Conservation (phyloP, 2,329 filamentous ascomycete genomes). For the Aspergillus novofumigatus region DNA sequence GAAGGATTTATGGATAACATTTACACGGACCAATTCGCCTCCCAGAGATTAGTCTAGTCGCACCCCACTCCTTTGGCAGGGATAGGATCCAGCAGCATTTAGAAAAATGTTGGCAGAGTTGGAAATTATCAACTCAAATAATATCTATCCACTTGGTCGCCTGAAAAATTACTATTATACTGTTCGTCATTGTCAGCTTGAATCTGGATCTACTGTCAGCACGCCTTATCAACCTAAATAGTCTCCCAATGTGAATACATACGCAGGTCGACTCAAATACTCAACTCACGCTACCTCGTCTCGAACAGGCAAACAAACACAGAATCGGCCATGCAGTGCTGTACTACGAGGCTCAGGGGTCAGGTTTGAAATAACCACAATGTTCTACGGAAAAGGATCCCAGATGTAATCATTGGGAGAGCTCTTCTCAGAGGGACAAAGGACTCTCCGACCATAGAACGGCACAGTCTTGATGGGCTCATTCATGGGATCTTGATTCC, state of each 20-base stretch:
- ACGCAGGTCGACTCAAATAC: too few relatives aligned
- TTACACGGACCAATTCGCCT: constrained; percentile 15
- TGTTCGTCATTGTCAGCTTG: neutral
- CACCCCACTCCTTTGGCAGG: neutral
- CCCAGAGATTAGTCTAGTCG: neutral
- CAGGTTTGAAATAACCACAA: neutral
- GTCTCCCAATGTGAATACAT: neutral
- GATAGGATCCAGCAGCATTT: neutral
- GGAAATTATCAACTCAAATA: neutral
- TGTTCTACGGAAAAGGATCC: constrained; percentile 9
- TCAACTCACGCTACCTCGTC: neutral
- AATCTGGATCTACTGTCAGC: neutral
- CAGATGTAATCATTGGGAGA: constrained; percentile 6
- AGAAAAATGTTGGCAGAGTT: neutral
- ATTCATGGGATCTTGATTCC: neutral
- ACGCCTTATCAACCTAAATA: neutral
- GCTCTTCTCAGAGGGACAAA: neutral
- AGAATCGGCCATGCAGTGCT: neutral
- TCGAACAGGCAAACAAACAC: neutral
- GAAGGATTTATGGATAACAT: neutral
- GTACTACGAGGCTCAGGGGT: too few relatives aligned
- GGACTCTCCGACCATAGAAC: neutral
- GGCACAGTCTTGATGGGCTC: neutral
- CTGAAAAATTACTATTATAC: too few relatives aligned
- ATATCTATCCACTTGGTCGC: too few relatives aligned